A percentile compares a stretch with the other conserved stretches of the same genome.
Evolutionary conservation across 1,284 basidiomycete species (phyloP).

Genomic region (Trichosporon sp.): DNA sequence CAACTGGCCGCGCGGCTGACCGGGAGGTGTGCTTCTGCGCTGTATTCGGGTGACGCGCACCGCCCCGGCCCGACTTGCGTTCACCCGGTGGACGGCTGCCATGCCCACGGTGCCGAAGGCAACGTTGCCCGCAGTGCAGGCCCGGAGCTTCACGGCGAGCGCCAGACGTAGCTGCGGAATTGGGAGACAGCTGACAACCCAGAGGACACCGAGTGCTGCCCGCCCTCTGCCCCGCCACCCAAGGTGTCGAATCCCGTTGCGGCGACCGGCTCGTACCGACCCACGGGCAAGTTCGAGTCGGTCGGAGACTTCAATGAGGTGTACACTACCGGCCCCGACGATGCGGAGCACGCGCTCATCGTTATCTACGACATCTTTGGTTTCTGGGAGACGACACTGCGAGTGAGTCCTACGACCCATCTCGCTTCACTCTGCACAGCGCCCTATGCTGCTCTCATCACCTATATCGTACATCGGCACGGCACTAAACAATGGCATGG

Average conservation of each 20-base stretch:
- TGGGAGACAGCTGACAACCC: background rate
- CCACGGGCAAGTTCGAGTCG: slow-evolving; percentile 37
- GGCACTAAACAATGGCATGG: too few species aligned
- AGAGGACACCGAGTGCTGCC: slow-evolving; percentile 39
- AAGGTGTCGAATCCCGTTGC: slow-evolving; percentile 44
- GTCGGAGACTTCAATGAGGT: slow-evolving; percentile 45
- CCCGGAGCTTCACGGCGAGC: background rate
- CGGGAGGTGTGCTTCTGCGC: slow-evolving; percentile 6
- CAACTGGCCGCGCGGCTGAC: background rate
- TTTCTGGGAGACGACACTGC: slow-evolving; percentile 52
- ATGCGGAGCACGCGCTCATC: slow-evolving; percentile 46
- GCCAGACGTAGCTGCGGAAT: background rate
- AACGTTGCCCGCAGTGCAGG: background rate
- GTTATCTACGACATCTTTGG: slow-evolving; percentile 55
- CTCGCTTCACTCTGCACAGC: too few species aligned
- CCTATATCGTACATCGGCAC: too few species aligned
- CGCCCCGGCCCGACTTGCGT: background rate
- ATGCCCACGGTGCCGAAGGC: too few species aligned
- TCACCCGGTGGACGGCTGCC: too few species aligned
- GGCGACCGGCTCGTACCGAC: slow-evolving; percentile 34
- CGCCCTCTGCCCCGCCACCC: slow-evolving; percentile 42
- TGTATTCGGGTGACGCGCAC: background rate
- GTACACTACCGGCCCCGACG: slow-evolving; percentile 47
- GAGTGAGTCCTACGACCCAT: slow-evolving; percentile 28
- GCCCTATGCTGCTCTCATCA: too few species aligned